Base-by-base conservation (phyloP, 305 asterid genomes). In the Ilex paraguariensis region DNA sequence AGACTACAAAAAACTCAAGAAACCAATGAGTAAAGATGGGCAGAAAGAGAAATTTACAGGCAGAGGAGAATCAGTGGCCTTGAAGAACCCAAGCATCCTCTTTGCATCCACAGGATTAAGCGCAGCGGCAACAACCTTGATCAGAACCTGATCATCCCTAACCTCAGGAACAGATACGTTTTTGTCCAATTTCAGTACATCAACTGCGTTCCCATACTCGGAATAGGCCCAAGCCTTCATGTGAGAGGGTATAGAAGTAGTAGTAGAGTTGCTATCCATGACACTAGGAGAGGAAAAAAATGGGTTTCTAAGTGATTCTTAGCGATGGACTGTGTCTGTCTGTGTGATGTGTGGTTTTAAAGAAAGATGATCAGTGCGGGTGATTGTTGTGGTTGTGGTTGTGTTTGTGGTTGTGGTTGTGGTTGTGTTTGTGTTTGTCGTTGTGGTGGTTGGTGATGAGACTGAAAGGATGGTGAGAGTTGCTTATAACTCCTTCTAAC, bases 1-100 rank as follows among this genome's bases (percentile, higher is more conserved):
- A 66, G 51, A 13, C 4, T 2, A 28, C 2, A 1, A 0, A 8
- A 46, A 31, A 58, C 28, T 21, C 28, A 63, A 57, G 39, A 59
- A 33, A 39, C n/a, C 59, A 78, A 84, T 21, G 1, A 21, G 28
- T 1, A 21, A 21, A 21, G 28, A 21, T 21, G 28, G 28, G 1
- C 28, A 21, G 28, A 21, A 2, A 21, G 28, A 21, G 28, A 21
- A 21, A 21, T 21, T 21, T 21, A 92, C 97, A 5, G 98, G 98
- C 63, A 92, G 98, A 65, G 91, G 95, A 0, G 98, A 87, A 84
- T 90, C 97, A 31, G 96, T 73, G 75, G 97, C 91, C 84, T 87
- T 81, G 59, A 87, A 87, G 70, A 85, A 81, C 12, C 98, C 97
- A 0, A 69, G 65, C 67, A 88, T 81, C 56, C 98, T 74, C 82